Conservation (phyloP, 1,284 basidiomycete genomes). For the Puccinia brachypodii region DNA sequence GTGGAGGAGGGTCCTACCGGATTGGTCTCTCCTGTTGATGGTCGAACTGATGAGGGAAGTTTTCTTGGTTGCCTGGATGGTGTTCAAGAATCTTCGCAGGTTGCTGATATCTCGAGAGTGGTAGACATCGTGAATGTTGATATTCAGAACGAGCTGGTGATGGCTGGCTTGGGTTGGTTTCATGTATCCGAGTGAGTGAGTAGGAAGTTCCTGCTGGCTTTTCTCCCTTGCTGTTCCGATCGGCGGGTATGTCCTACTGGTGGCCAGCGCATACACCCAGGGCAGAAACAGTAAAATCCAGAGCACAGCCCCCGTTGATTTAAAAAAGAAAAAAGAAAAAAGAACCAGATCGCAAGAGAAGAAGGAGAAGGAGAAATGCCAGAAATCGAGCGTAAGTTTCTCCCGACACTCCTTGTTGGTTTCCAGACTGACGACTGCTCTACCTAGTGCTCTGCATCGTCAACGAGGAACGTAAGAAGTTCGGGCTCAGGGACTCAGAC, state of each 20-base stretch:
- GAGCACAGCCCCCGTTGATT: no score
- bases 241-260: no score
- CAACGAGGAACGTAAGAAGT: constrained; percentile 36
- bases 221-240: background rate
- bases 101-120: constrained; percentile 3
- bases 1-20: constrained; percentile 80
- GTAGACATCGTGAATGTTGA: constrained; percentile 46
- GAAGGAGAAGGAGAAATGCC: background rate
- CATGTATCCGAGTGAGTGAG: background rate
- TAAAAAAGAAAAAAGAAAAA: background rate
- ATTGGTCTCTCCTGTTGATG: constrained; percentile 71
- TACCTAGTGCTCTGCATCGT: constrained; percentile 24
- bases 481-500: constrained; percentile 20
- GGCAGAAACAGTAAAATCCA: background rate
- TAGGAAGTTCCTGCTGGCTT: background rate
- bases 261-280: constrained; percentile 12
- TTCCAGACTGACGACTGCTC: no score
- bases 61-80: background rate
- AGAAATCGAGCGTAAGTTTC: background rate
- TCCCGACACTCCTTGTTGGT: no score
- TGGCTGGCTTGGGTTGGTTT: constrained; percentile 18
- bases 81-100: constrained; percentile 26
- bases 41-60: constrained; percentile 58
- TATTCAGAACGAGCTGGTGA: background rate
- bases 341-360: background rate